Percentiles rank a stretch among this genome's conserved stretches.
Evolutionary conservation across 768 basidiomycete genomes (phyloP).

Genomic region (Leccinum barrowsii): DNA sequence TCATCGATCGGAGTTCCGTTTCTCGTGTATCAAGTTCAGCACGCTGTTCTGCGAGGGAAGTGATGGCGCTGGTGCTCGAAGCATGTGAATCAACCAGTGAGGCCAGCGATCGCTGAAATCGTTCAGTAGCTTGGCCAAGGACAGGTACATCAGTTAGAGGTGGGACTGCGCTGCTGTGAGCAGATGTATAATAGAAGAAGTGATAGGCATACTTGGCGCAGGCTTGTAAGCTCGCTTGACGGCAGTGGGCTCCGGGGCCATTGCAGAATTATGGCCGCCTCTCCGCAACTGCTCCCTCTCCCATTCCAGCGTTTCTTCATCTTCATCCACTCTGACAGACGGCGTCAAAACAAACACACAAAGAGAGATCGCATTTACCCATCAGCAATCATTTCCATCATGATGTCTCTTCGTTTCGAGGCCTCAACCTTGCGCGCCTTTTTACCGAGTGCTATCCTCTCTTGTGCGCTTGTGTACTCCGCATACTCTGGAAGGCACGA

Average conservation of each 20-base stretch:
- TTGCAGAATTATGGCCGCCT: constrained; percentile 54
- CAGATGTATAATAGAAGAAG: constrained; percentile 2
- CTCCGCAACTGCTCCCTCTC: constrained; percentile 79
- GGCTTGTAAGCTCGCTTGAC: constrained; percentile 64
- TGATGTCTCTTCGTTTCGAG: constrained; percentile 58
- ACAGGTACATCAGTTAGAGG: constrained; percentile 58
- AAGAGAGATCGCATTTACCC: constrained; percentile 47
- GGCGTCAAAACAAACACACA: not conserved
- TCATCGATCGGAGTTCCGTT: constrained; percentile 69
- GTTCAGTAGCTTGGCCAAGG: constrained; percentile 56
- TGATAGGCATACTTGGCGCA: constrained; percentile 54
- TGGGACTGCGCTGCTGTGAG: constrained; percentile 53
- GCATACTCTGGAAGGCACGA: constrained; percentile 58
- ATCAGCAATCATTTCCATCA: constrained; percentile 80
- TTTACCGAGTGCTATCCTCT: constrained; percentile 81
- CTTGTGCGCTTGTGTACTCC: constrained; percentile 84
- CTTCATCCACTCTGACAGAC: constrained; percentile 62
- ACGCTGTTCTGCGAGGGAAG: constrained; percentile 59
- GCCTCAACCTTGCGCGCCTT: constrained; percentile 74
- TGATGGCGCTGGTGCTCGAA: constrained; percentile 52
- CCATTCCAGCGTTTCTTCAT: constrained; percentile 85
- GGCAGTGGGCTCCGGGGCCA: constrained; percentile 32
- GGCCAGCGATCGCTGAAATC: constrained; percentile 57
- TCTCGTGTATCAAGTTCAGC: constrained; percentile 64
- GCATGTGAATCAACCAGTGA: constrained; percentile 68